phyloP scores from a whole-genome alignment of 176 grass and related monocot species.

The Triticum urartu region DNA sequence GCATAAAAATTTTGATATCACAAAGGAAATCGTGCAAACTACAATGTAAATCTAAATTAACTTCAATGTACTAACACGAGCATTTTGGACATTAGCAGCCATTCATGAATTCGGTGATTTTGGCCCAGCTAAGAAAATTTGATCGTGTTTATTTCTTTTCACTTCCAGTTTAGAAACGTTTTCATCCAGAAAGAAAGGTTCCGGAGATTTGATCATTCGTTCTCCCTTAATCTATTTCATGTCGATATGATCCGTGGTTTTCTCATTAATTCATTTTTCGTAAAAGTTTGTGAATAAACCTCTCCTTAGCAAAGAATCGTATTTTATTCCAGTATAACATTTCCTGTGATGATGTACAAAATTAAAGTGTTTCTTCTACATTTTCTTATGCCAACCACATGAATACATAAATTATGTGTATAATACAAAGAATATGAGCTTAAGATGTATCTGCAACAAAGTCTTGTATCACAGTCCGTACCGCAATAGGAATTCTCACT shows the following conservation, averaged over 20 bases:
- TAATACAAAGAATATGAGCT: neutral
- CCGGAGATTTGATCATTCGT: neutral
- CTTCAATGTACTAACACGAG: conserved; percentile 51
- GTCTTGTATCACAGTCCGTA: neutral
- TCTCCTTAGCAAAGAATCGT: neutral
- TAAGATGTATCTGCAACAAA: neutral
- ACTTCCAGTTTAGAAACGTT: neutral
- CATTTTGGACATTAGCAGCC: conserved; percentile 75
- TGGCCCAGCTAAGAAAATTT: conserved; percentile 51
- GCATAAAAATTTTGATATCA: conserved; percentile 46
- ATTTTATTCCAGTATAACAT: neutral
- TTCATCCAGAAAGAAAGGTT: neutral
- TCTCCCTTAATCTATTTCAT: neutral
- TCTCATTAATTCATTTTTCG: too few relatives aligned
- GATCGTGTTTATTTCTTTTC: neutral
- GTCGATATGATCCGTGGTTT: neutral
- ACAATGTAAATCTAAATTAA: conserved; percentile 68
- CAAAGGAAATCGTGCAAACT: conserved; percentile 39
- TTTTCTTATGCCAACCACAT: neutral
- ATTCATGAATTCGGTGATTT: conserved; percentile 85
- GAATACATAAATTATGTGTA: neutral
- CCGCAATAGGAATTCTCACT: conserved; percentile 20
- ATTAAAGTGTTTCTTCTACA: neutral
- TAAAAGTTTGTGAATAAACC: neutral
- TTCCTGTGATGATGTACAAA: neutral